These are phyloP conservation scores for Pascua sp. DNA, from an alignment of 1,284 basidiomycete species.

Conservation along the genomic window DNA sequence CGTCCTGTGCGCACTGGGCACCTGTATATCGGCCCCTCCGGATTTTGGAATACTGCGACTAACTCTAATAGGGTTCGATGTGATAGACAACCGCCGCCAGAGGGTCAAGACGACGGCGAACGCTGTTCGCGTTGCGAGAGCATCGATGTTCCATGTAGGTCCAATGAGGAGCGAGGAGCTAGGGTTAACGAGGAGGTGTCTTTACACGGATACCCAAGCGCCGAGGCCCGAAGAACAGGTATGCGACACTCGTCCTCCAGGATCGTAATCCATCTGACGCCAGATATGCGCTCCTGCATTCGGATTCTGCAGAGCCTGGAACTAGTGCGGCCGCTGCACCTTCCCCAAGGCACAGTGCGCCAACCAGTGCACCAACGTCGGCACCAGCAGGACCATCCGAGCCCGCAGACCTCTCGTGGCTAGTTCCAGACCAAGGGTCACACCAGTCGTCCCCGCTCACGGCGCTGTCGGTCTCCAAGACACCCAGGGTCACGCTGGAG, in stretches of 20 bases:
- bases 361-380: not conserved
- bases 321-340: not conserved
- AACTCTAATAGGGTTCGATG: not conserved
- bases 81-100: not conserved
- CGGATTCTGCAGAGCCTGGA: not conserved
- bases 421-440: not conserved
- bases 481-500: not conserved
- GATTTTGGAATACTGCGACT: too few species aligned
- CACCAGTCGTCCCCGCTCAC: not conserved
- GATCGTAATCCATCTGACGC: too few species aligned
- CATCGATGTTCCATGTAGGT: constrained; percentile 1
- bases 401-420: not conserved
- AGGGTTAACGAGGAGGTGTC: not conserved
- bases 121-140: not conserved
- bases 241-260: not conserved
- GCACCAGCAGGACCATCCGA: too few species aligned
- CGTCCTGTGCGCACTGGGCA: too few species aligned
- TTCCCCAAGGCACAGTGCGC: not conserved
- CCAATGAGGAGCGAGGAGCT: not conserved
- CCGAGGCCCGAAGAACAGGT: not conserved
- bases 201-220: not conserved
- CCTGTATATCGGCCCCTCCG: too few species aligned
- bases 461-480: not conserved
- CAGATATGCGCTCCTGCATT: not conserved
- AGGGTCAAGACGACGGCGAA: not conserved